Percentiles rank a stretch among this genome's conserved stretches.
These are phyloP conservation scores for Trichothecium sympodiale DNA, from an alignment of 2,329 filamentous ascomycete species.

Conservation along the genomic window DNA sequence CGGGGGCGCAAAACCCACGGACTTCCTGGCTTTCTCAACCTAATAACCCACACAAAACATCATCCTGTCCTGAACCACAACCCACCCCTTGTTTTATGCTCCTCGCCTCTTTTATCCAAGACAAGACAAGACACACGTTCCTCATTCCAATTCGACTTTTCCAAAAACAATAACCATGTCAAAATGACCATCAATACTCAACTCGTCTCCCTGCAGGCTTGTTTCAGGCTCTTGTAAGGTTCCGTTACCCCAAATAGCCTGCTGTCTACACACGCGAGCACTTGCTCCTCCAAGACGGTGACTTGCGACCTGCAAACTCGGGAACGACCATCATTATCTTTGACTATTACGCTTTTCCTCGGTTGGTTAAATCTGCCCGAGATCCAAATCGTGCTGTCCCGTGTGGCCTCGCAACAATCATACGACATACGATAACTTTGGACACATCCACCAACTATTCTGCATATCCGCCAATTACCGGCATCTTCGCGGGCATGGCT, in stretches of 20 bases:
- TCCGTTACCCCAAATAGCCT: background rate
- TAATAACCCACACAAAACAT: no score
- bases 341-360: background rate
- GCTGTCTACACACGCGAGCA: background rate
- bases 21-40: no score
- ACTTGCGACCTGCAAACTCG: background rate
- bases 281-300: background rate
- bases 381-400: background rate
- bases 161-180: background rate
- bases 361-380: background rate
- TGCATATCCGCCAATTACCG: background rate
- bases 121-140: no score
- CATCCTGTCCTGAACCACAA: no score
- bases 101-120: no score
- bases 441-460: no score
- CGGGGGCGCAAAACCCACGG: background rate
- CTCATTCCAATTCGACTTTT: no score
- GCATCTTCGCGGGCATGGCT: constrained; percentile 7
- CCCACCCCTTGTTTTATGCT: no score
- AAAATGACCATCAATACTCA: constrained; percentile 1
- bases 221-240: constrained; percentile 3
- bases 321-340: background rate
- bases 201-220: constrained; percentile 1
- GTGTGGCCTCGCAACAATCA: background rate
- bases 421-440: no score